Base-by-base conservation (phyloP, 2,329 filamentous ascomycete genomes). In the Verruconis gallopava region DNA sequence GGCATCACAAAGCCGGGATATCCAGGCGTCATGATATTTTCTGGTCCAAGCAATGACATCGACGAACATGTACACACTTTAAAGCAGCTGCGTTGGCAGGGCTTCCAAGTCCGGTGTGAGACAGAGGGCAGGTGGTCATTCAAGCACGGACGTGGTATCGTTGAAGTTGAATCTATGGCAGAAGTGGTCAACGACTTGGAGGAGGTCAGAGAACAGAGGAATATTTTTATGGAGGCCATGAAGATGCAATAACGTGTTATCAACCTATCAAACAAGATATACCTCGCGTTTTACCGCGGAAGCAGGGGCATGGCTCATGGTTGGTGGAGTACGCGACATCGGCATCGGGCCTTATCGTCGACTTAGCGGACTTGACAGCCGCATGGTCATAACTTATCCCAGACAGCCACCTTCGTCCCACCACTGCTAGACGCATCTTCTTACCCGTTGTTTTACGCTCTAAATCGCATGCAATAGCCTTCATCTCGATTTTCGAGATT, bases 1-100 rank as follows among this genome's bases (percentile, higher is more conserved):
- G 65, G 65, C 12, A 50, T 67, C 25, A 64, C 64, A 0, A 67
- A 67, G 44, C 64, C 65, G 2, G 65, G 65, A 5, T 66, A 67
- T 43, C 65, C 65, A 17, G 65, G 65, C 12, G 52, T 67, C 3
- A 52, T 68, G 45, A 45, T 67, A 21, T 68, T 64, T 45, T 59
- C 60, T 3, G 65, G 65, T 1, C 58, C 61, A 3, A 46, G 49
- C 0, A 34, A 43, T 9, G 55, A 55, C 2, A 62, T 68, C 18
- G 51, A 53, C 34, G 60, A 61, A 32, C 64, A 67, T 45, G 58
- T 67, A 25, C 58, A 56, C 28, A 55, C 54, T 15, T 50, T 68
- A 14, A 67, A 66, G 43, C 50, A 51, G 13, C 55, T 61, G 46
- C 66, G 65, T 15, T 68, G 65, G 65, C 55, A 60, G 35, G 64